A percentile compares a stretch with the other conserved stretches of the same genome.
These are phyloP conservation scores for Chionographis japonica DNA, from an alignment of 106 monocot genomes.

Conservation along the genomic window DNA sequence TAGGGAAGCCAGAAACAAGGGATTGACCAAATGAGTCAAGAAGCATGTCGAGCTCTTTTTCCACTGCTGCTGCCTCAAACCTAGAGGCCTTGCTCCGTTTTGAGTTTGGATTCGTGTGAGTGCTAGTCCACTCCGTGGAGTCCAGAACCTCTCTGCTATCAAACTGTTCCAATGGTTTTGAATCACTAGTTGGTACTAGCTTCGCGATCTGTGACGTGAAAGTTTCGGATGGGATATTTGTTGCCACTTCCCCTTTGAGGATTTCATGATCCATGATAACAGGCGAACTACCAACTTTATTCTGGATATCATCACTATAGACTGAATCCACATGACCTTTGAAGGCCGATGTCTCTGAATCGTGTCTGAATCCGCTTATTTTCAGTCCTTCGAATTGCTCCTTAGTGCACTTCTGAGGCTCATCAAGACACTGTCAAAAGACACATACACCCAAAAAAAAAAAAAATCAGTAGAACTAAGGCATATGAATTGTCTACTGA, in stretches of 20 bases:
- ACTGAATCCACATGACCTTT: not conserved
- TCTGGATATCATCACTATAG: not conserved
- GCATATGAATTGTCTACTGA: not conserved
- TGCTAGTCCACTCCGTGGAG: not conserved
- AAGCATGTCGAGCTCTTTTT: conserved; percentile 10
- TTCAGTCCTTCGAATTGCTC: not conserved
- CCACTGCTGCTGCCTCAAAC: conserved; percentile 5
- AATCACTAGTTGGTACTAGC: not conserved
- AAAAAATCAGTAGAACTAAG: not conserved
- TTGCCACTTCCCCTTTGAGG: not conserved
- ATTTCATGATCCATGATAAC: not conserved
- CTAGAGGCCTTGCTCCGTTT: not conserved
- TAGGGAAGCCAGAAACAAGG: not conserved
- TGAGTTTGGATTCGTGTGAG: not conserved
- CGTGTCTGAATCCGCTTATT: not conserved
- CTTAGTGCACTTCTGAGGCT: not conserved
- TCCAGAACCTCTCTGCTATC: not conserved
- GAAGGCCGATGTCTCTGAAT: not conserved
- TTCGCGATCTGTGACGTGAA: not conserved
- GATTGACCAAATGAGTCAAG: conserved; percentile 1
- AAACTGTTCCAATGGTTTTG: not conserved
- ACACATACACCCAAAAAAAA: not conserved
- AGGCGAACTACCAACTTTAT: not conserved
- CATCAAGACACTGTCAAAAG: not conserved
- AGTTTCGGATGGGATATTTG: not conserved